Evolutionary conservation across 1,139 yeast species (phyloP).

Genomic region (Blastobotrys elegans): DNA sequence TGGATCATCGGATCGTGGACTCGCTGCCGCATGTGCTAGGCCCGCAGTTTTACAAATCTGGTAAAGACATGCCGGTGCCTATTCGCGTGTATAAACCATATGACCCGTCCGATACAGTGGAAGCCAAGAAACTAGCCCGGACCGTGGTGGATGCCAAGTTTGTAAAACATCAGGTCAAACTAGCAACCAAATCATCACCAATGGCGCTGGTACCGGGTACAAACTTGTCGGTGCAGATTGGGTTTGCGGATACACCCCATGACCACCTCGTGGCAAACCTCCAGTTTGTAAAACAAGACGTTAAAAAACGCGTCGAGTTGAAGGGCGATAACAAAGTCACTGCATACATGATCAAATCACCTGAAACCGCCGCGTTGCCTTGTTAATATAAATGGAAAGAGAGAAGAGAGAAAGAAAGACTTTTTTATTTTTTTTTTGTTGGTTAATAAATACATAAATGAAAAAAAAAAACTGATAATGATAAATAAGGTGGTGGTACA

Average conservation of each 20-base stretch:
- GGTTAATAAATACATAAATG: conserved; percentile 1
- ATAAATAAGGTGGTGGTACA: conserved; percentile 2
- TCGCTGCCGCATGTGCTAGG: conserved; percentile 25
- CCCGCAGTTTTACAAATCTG: conserved; percentile 24
- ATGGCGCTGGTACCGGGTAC: conserved; percentile 26
- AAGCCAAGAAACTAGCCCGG: conserved; percentile 15
- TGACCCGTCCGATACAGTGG: conserved; percentile 16
- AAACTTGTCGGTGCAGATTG: conserved; percentile 25
- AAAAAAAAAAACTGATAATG: too few relatives aligned
- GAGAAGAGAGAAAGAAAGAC: too few relatives aligned
- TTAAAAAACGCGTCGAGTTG: conserved; percentile 14
- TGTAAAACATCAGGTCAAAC: conserved; percentile 23
- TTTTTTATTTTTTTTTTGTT: too few relatives aligned
- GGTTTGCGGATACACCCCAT: conserved; percentile 19
- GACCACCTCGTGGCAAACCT: conserved; percentile 25
- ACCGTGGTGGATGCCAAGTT: conserved; percentile 22
- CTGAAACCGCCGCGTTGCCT: conserved; percentile 12
- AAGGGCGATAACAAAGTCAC: conserved; percentile 10
- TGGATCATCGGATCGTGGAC: conserved; percentile 23
- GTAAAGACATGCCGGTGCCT: conserved; percentile 26
- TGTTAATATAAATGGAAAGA: background rate
- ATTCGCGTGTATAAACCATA: conserved; percentile 20
- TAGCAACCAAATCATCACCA: conserved; percentile 23
- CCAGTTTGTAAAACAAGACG: conserved; percentile 19
- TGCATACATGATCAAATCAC: conserved; percentile 19